Evolutionary conservation across 352 stramenopile species (phyloP).

Genomic region (Globisporangium parvum): DNA sequence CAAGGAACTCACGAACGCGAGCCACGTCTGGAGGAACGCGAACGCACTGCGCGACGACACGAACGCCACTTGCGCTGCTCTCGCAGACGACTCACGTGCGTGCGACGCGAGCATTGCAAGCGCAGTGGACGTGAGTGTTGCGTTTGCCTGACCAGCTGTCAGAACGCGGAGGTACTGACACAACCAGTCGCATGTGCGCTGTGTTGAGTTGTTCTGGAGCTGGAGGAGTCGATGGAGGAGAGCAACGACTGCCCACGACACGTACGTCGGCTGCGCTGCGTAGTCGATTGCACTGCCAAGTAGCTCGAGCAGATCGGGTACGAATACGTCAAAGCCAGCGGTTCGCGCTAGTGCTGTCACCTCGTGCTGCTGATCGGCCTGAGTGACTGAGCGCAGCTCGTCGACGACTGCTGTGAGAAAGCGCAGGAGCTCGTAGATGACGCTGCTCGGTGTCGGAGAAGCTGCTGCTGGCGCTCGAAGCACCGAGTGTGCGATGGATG

Average conservation of each 20-base stretch:
- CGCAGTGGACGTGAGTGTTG: slow-evolving; percentile 20
- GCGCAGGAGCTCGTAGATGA: slow-evolving; percentile 13
- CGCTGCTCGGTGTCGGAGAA: neutral
- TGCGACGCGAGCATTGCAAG: slow-evolving; percentile 17
- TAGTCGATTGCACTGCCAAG: slow-evolving; percentile 11
- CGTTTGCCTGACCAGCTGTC: slow-evolving; percentile 15
- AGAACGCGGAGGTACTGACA: slow-evolving; percentile 11
- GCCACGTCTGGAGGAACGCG: slow-evolving; percentile 58
- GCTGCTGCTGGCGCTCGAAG: neutral
- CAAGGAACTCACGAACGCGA: slow-evolving; percentile 27
- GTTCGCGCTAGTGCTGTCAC: no score
- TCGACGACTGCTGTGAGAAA: slow-evolving; percentile 31
- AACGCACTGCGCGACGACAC: slow-evolving; percentile 27
- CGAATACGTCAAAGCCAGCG: neutral
- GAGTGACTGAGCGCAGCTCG: slow-evolving; percentile 1
- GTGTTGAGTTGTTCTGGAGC: slow-evolving; percentile 13
- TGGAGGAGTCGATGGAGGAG: slow-evolving; percentile 27
- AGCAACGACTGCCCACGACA: slow-evolving; percentile 33
- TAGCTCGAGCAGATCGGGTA: neutral
- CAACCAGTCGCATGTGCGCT: slow-evolving; percentile 20
- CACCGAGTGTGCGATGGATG: neutral
- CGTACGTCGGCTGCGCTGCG: slow-evolving; percentile 27
- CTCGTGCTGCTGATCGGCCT: neutral
- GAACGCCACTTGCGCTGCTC: slow-evolving; percentile 28
- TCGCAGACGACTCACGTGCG: neutral